Conservation (phyloP, 345 rosid species). For the Salix suchowensis region DNA sequence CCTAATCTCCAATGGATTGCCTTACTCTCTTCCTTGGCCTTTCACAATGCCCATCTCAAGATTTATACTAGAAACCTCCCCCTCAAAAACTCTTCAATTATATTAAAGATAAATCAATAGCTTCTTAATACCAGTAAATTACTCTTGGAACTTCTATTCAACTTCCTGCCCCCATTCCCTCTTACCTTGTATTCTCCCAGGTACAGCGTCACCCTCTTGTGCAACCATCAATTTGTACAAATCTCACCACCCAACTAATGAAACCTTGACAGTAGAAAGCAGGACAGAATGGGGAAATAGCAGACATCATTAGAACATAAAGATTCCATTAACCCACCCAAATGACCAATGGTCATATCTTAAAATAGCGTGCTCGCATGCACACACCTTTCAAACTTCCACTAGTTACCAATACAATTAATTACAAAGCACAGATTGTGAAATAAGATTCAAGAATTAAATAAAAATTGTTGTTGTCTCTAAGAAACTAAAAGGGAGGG, state of each 20-base stretch:
- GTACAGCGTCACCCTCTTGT: not conserved
- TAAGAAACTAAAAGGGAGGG: not conserved
- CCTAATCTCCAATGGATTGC: not conserved
- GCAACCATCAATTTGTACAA: not conserved
- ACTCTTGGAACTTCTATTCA: not conserved
- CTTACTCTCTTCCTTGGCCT: too few species aligned
- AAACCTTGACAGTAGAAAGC: not conserved
- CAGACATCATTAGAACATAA: not conserved
- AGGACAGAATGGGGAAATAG: not conserved
- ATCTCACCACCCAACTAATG: not conserved
- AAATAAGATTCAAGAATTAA: too few species aligned
- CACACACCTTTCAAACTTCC: too few species aligned
- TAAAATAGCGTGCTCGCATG: not conserved
- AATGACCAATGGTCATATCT: not conserved
- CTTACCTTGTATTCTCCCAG: not conserved
- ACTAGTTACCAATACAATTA: too few species aligned
- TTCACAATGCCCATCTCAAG: too few species aligned
- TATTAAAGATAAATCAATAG: not conserved
- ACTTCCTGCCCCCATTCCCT: not conserved
- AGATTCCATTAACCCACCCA: not conserved
- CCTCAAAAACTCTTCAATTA: too few species aligned
- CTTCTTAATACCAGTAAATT: not conserved
- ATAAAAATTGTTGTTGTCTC: not conserved
- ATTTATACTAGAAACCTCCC: too few species aligned
- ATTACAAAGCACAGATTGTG: too few species aligned